These are phyloP conservation scores for Acacia melanoxylon DNA, from an alignment of 306 rosid genomes.

Conservation along the genomic window DNA sequence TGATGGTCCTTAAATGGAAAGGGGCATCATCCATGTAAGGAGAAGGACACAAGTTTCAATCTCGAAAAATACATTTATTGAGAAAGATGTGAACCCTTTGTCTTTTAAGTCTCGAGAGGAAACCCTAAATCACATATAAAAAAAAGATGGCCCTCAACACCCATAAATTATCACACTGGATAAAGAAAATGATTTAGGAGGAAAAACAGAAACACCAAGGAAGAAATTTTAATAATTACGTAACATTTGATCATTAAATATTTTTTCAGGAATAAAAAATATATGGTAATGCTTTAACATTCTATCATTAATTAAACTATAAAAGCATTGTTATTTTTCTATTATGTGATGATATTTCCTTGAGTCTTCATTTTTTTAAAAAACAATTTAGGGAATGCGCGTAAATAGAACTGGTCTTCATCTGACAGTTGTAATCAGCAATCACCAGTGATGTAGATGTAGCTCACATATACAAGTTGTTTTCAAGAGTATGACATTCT, in stretches of 20 bases:
- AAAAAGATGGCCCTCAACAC: too few relatives aligned
- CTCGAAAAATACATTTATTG: accelerated
- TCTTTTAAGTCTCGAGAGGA: accelerated
- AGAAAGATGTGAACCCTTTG: accelerated
- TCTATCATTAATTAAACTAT: neutral
- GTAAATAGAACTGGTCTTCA: neutral
- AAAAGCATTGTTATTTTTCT: neutral
- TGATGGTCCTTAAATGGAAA: too few relatives aligned
- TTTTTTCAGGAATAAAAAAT: neutral
- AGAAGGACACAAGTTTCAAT: too few relatives aligned
- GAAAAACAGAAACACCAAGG: neutral
- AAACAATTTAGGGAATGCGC: neutral
- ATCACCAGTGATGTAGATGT: neutral
- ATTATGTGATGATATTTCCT: neutral
- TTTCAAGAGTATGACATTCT: conserved; percentile 1
- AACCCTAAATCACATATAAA: neutral
- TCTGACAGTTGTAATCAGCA: neutral
- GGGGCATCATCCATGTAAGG: accelerated
- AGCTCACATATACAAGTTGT: neutral
- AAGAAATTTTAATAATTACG: neutral
- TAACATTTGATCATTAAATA: too few relatives aligned
- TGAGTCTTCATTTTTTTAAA: neutral
- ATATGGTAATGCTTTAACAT: too few relatives aligned
- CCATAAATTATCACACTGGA: too few relatives aligned
- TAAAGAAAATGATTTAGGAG: neutral